Conservation (phyloP, 257 asterid species). For the Thymus mandschuricus region DNA sequence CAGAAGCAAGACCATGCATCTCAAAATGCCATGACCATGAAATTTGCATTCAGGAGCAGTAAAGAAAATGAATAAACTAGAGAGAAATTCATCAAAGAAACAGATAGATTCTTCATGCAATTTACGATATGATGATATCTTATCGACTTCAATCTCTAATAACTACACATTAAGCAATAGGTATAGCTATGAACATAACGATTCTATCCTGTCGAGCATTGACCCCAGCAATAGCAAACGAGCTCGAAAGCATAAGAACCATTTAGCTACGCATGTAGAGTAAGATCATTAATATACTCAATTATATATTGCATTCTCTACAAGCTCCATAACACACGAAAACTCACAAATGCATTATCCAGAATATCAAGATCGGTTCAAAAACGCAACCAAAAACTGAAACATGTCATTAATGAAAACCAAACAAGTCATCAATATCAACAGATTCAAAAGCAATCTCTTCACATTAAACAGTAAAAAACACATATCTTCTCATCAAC, state of each 20-base stretch:
- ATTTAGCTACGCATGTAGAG: neutral
- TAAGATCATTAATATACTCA: slow-evolving; percentile 11
- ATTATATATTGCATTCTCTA: neutral
- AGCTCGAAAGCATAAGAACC: no score
- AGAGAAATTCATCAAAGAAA: neutral
- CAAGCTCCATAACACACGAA: neutral
- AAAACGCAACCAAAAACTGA: slow-evolving; percentile 6
- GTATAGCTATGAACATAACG: neutral
- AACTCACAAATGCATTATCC: neutral
- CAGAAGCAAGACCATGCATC: neutral
- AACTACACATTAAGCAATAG: neutral
- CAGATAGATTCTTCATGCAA: slow-evolving; percentile 11
- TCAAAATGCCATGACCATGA: neutral
- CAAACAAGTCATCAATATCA: slow-evolving; percentile 2
- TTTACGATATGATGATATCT: neutral
- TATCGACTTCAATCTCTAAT: slow-evolving; percentile 14
- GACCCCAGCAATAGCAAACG: no score
- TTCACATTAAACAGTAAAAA: neutral
- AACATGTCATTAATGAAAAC: neutral
- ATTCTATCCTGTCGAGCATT: neutral
- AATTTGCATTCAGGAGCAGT: slow-evolving; percentile 14
- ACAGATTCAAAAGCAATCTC: slow-evolving; percentile 13
- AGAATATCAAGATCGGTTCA: neutral
- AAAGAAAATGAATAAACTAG: neutral
- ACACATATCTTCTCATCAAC: neutral